Evolutionary conservation across 2,329 filamentous ascomycete species (phyloP).

Genomic region (Metarhizium robertsii): DNA sequence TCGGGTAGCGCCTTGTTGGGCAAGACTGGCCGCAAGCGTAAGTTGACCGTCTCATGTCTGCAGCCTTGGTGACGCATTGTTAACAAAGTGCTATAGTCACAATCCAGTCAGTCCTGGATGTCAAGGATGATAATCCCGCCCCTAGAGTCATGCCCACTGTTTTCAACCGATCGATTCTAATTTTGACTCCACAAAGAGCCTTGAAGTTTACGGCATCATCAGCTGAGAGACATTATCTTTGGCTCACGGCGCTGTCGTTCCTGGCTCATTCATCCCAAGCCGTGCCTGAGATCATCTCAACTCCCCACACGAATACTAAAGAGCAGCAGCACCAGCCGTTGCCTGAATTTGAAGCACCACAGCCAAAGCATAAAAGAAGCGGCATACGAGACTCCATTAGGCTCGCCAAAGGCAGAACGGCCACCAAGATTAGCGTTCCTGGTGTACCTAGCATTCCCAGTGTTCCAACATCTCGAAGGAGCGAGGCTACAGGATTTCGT

Average conservation of each 20-base stretch:
- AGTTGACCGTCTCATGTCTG: conserved; percentile 31
- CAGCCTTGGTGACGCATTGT: not conserved
- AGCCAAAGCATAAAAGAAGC: conserved; percentile 36
- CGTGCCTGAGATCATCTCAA: conserved; percentile 60
- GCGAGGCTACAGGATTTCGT: conserved; percentile 26
- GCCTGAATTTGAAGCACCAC: conserved; percentile 42
- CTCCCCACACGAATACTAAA: conserved; percentile 33
- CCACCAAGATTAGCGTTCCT: conserved; percentile 43
- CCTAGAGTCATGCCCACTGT: conserved; percentile 59
- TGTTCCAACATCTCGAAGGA: conserved; percentile 25
- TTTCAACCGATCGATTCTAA: conserved; percentile 91
- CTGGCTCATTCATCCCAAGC: conserved; percentile 81
- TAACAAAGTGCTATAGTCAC: conserved; percentile 51
- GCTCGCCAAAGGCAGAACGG: conserved; percentile 63
- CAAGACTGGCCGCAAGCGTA: conserved; percentile 89
- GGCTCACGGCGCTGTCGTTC: conserved; percentile 92
- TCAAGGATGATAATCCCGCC: conserved; percentile 83
- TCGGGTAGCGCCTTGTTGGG: conserved; percentile 82
- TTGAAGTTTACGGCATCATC: conserved; percentile 87
- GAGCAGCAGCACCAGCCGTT: conserved; percentile 18
- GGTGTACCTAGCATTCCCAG: conserved; percentile 35
- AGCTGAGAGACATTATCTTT: conserved; percentile 83
- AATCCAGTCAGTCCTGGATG: conserved; percentile 94
- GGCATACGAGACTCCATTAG: conserved; percentile 83
- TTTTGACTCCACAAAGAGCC: conserved; percentile 84